Conservation (phyloP, 108 stramenopile species). For the Fragilaria radians region DNA sequence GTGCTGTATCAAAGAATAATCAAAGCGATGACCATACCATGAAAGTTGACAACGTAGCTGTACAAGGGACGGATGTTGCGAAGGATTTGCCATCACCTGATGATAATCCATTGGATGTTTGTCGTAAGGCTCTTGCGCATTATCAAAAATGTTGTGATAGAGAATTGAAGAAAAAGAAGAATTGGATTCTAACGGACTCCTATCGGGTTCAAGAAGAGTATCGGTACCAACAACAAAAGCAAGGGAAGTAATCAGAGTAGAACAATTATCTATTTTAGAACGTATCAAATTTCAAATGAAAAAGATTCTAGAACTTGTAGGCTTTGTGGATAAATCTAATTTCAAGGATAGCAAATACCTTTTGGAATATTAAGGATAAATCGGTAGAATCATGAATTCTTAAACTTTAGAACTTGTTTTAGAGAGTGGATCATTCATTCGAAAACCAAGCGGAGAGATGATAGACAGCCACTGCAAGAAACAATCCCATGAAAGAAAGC, state of each 20-base stretch:
- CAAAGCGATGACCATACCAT: slow-evolving; percentile 9
- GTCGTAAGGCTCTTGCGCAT: slow-evolving; percentile 58
- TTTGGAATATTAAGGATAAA: too few relatives aligned
- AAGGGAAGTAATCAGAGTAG: slow-evolving; percentile 2
- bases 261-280: background rate
- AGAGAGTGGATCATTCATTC: too few relatives aligned
- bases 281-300: background rate
- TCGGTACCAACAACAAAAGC: slow-evolving; percentile 54
- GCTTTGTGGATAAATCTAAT: too few relatives aligned
- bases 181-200: slow-evolving; percentile 81
- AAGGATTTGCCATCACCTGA: slow-evolving; percentile 26
- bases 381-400: too few relatives aligned
- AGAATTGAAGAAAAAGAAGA: slow-evolving; percentile 78
- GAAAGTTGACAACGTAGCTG: slow-evolving; percentile 22
- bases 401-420: too few relatives aligned
- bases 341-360: too few relatives aligned
- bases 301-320: background rate
- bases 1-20: slow-evolving; percentile 13
- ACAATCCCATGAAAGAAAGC: too few relatives aligned
- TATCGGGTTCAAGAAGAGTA: slow-evolving; percentile 89
- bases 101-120: slow-evolving; percentile 83
- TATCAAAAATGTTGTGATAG: slow-evolving; percentile 81
- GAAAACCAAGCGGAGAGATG: too few relatives aligned
- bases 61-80: slow-evolving; percentile 23
- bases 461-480: too few relatives aligned